Base-by-base conservation (phyloP, 768 basidiomycete genomes). In the Kwoniella dejecticola region DNA sequence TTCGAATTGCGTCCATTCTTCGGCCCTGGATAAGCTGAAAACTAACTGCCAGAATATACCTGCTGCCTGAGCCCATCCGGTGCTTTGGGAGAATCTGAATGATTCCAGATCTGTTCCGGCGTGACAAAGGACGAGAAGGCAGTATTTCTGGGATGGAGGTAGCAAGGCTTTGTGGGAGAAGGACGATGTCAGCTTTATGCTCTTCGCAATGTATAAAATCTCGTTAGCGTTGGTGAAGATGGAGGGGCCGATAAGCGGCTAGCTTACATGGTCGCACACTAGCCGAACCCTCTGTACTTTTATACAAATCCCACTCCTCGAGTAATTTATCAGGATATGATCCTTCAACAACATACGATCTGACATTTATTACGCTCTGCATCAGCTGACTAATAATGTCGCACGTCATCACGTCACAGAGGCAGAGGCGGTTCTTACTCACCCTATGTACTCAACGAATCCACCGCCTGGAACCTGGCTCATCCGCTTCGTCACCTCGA, bases 31-130 rank as follows among this genome's bases (percentile, higher is more conserved):
- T 2, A 98, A 83, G 3, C 89, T 82, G 55, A 85, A 85, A 0
- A 86, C 83, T 4, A 95, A 88, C 79, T 96, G 94, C 89, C 90
- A 93, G 78, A 97, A 91, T 24, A 98, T 79, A 59, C 87, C 88
- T 66, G 86, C 88, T 6, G 94, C 92, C 78, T 97, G 89, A 24
- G 83, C 82, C 95, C 95, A 98, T 4, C 83, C 89, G 4, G 33
- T 50, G 2, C 56, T 38, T 23, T 62, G 64, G 21, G 68, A 59
- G 76, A 97, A 93, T 15, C 81, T 82, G 79, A 88, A 94, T 4
- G 88, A 83, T 76, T 99, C 96, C 30, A 99, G 82, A 77, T 98
- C 96, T 2, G 85, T 84, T 0, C 96, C 96, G 21, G 89, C 91
- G 72, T 98, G 89, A 0, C 89, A 87, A 49, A 98, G 83, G 17